A percentile compares a stretch with the other conserved stretches of the same genome.
Conservation (phyloP, 345 rosid species). For the Alliaria petiolata region DNA sequence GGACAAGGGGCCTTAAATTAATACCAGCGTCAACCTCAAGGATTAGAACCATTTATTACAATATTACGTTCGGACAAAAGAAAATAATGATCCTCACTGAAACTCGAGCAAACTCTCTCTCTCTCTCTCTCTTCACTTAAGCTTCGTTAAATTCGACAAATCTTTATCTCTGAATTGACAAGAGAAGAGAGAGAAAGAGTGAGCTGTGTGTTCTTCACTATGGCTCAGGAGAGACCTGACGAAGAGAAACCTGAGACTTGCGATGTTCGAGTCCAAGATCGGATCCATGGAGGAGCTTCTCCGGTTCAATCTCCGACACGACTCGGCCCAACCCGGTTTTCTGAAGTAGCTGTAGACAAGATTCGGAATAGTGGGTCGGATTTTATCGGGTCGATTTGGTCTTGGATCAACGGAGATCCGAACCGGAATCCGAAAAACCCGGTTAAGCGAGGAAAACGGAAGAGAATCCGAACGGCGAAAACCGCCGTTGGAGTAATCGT, state of each 20-base stretch:
- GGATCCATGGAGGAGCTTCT: conserved; percentile 30
- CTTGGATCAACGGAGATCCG: conserved; percentile 33
- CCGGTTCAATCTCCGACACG: conserved; percentile 36
- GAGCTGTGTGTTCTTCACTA: conserved; percentile 4
- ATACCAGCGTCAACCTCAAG: conserved; percentile 30
- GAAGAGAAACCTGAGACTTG: conserved; percentile 26
- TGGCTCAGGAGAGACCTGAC: conserved; percentile 31
- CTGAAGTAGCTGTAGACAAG: conserved; percentile 21
- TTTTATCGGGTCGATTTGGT: conserved; percentile 28
- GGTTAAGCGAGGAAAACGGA: conserved; percentile 42
- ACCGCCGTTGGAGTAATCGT: conserved; percentile 40
- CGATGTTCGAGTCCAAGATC: conserved; percentile 30
- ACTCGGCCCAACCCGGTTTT: conserved; percentile 40
- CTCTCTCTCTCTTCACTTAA: conserved; percentile 2
- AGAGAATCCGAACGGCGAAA: conserved; percentile 43
- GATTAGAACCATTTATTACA: conserved; percentile 12
- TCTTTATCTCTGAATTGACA: background rate
- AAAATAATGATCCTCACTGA: conserved; percentile 2
- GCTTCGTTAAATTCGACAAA: conserved; percentile 14
- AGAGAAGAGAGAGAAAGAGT: background rate
- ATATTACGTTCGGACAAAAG: conserved; percentile 23
- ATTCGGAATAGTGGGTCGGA: conserved; percentile 1
- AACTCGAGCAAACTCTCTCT: background rate
- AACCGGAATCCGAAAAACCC: conserved; percentile 29
- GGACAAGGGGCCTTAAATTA: conserved; percentile 7